phyloP scores from a whole-genome alignment of 2,329 filamentous ascomycete genomes.

The Pseudogymnoascus sp. region DNA sequence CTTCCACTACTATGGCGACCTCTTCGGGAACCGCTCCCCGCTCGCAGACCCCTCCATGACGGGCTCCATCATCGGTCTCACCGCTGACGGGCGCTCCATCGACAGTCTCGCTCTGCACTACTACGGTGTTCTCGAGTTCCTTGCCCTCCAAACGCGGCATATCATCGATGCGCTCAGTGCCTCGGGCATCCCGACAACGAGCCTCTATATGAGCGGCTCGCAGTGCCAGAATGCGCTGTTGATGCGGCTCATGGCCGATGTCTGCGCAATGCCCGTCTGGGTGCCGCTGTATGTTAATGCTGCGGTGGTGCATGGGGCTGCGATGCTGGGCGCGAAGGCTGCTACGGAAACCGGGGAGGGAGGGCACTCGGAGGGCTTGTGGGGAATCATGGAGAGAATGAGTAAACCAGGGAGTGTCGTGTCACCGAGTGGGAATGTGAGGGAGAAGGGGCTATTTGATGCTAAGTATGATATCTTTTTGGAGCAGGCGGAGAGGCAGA shows the following conservation, averaged over 20 bases:
- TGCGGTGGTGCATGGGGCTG: slow-evolving; percentile 88
- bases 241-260: slow-evolving; percentile 84
- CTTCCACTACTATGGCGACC: slow-evolving; percentile 96
- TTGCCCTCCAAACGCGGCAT: slow-evolving; percentile 76
- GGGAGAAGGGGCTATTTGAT: not conserved
- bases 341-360: not conserved
- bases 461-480: not conserved
- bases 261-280: slow-evolving; percentile 84
- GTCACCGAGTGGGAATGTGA: not conserved
- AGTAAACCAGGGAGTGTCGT: not conserved
- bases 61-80: slow-evolving; percentile 78
- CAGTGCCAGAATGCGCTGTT: slow-evolving; percentile 94
- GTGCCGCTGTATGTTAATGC: slow-evolving; percentile 92
- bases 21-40: slow-evolving; percentile 94
- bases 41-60: slow-evolving; percentile 90
- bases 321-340: slow-evolving; percentile 23
- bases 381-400: not conserved
- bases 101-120: slow-evolving; percentile 87
- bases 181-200: slow-evolving; percentile 76
- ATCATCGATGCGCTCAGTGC: slow-evolving; percentile 93
- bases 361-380: not conserved
- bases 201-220: slow-evolving; percentile 95
- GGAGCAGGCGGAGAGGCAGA: slow-evolving; percentile 31
- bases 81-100: slow-evolving; percentile 68
- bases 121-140: slow-evolving; percentile 95